These are phyloP conservation scores for Przewalskia tangutica DNA, from an alignment of 257 asterid genomes.

Conservation along the genomic window DNA sequence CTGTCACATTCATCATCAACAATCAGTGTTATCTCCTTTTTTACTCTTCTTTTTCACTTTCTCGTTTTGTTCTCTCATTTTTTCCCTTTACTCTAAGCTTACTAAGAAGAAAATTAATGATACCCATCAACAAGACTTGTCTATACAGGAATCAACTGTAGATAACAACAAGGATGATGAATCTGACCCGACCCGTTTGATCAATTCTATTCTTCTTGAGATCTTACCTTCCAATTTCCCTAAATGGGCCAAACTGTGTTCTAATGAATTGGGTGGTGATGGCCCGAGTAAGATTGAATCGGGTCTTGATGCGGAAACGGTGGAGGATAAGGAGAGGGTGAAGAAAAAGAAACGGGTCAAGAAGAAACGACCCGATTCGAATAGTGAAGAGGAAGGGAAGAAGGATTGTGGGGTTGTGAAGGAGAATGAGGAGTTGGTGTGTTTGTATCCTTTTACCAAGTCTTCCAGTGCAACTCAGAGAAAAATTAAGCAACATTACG, in stretches of 20 bases:
- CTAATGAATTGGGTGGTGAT: background rate
- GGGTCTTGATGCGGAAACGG: slow-evolving; percentile 15
- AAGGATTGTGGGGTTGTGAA: slow-evolving; percentile 17
- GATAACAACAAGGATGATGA: no score
- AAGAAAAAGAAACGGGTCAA: slow-evolving; percentile 59
- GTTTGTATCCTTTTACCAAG: slow-evolving; percentile 60
- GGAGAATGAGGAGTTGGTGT: slow-evolving; percentile 45
- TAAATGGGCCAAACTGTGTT: slow-evolving; percentile 36
- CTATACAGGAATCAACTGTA: slow-evolving; percentile 12
- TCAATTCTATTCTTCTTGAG: slow-evolving; percentile 44
- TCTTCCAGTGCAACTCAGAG: slow-evolving; percentile 68
- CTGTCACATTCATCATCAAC: background rate
- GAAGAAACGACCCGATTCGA: slow-evolving; percentile 50
- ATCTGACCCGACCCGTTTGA: slow-evolving; percentile 22
- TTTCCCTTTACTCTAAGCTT: slow-evolving; percentile 31
- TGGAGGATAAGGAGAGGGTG: slow-evolving; percentile 23
- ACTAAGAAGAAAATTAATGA: background rate
- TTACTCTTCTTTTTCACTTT: slow-evolving; percentile 16
- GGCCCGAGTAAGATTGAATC: slow-evolving; percentile 27
- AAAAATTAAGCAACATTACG: slow-evolving; percentile 67
- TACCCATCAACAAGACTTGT: slow-evolving; percentile 21
- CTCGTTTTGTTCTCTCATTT: slow-evolving; percentile 27
- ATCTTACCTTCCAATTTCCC: slow-evolving; percentile 51
- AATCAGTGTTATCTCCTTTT: slow-evolving; percentile 1
- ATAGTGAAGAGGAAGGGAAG: slow-evolving; percentile 9